phyloP scores from a whole-genome alignment of 441 rosid genomes.

The Biscutella auriculata region DNA sequence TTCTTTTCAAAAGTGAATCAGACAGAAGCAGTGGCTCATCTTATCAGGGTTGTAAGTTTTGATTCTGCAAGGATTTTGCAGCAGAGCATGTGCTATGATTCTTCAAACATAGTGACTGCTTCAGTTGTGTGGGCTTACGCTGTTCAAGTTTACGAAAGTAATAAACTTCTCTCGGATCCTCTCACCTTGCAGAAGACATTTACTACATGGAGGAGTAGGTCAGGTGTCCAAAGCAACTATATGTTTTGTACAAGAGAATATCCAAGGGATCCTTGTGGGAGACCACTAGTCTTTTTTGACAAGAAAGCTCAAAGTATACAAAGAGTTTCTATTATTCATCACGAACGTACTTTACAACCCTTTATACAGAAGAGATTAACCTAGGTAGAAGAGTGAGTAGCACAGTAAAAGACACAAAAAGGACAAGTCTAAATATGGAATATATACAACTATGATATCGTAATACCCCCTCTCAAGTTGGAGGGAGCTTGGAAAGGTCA shows the following conservation, averaged over 20 bases:
- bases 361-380: too few species aligned
- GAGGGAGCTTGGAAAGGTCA: too few species aligned
- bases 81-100: constrained; percentile 78
- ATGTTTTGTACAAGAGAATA: constrained; percentile 70
- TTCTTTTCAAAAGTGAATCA: constrained; percentile 55
- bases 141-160: constrained; percentile 65
- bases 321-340: too few species aligned
- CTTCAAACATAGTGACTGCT: constrained; percentile 34
- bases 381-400: too few species aligned
- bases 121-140: constrained; percentile 91
- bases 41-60: constrained; percentile 44
- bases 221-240: constrained; percentile 30
- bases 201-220: constrained; percentile 62
- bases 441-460: too few species aligned
- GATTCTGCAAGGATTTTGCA: constrained; percentile 77
- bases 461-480: too few species aligned
- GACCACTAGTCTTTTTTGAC: constrained; percentile 49
- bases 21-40: constrained; percentile 39
- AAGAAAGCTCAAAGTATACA: too few species aligned
- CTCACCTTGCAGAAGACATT: constrained; percentile 58
- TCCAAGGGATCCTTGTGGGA: constrained; percentile 56
- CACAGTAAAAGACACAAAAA: too few species aligned
- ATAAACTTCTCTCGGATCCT: constrained; percentile 66
- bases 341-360: too few species aligned
- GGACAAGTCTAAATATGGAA: too few species aligned